These are phyloP conservation scores for Colletotrichum cereale DNA, from an alignment of 2,329 filamentous ascomycete genomes.

Conservation along the genomic window DNA sequence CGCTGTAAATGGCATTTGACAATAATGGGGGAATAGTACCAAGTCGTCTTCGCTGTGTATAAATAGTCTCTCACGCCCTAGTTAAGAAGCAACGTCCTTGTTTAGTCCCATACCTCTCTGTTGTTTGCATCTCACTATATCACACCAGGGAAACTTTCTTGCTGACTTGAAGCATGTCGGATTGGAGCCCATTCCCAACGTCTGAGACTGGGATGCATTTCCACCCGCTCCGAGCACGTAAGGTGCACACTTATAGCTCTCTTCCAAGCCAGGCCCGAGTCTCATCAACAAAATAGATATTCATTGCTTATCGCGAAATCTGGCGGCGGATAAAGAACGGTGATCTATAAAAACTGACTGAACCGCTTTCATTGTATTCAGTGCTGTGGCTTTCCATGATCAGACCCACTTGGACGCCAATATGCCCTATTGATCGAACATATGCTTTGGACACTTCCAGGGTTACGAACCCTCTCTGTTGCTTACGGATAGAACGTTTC, in stretches of 20 bases:
- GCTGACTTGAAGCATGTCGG: not conserved
- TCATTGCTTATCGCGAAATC: not conserved
- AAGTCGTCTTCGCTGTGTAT: not conserved
- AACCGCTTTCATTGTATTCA: not conserved
- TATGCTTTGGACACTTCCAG: not conserved
- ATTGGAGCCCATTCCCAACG: not conserved
- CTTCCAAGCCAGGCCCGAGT: not conserved
- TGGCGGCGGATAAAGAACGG: not conserved
- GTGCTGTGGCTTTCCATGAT: not conserved
- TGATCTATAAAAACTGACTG: not conserved
- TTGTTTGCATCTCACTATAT: no score
- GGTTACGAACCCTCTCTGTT: not conserved
- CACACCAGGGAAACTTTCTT: not conserved
- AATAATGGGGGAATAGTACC: not conserved
- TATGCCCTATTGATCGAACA: not conserved
- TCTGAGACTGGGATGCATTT: not conserved
- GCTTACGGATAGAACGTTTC: not conserved
- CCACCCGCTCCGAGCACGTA: not conserved
- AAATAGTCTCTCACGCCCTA: not conserved
- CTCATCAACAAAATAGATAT: not conserved
- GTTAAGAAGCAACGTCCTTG: not conserved
- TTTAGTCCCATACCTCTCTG: no score
- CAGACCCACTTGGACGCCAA: not conserved
- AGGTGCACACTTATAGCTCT: not conserved
- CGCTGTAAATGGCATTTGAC: not conserved